phyloP scores from a whole-genome alignment of 164 flowering plant species.

The Protea cynaroides region DNA sequence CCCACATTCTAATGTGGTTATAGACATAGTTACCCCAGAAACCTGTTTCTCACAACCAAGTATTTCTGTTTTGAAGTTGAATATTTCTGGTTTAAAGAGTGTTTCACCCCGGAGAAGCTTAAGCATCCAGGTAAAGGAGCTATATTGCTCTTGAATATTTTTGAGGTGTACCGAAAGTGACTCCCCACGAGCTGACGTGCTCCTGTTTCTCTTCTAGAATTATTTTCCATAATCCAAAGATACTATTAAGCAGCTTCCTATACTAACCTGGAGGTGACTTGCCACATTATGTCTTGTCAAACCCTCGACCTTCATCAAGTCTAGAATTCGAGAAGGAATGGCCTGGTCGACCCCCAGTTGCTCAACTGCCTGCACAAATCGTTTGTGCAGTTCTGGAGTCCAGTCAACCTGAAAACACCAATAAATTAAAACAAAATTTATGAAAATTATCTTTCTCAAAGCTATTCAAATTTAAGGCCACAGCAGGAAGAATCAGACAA shows the following conservation, averaged over 20 bases:
- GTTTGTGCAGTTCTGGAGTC: constrained; percentile 77
- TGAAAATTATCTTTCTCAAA: background rate
- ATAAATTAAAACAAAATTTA: background rate
- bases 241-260: background rate
- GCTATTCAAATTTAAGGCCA: background rate
- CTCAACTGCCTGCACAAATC: constrained; percentile 75
- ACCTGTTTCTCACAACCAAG: too few species aligned
- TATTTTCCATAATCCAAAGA: background rate
- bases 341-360: constrained; percentile 81
- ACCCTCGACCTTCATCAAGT: constrained; percentile 79
- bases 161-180: too few species aligned
- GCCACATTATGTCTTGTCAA: constrained; percentile 86
- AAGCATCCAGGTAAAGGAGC: too few species aligned
- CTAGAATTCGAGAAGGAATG: constrained; percentile 76
- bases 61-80: too few species aligned
- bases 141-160: too few species aligned
- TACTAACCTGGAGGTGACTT: constrained; percentile 79
- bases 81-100: too few species aligned
- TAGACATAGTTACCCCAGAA: too few species aligned
- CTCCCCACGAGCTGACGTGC: too few species aligned
- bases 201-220: too few species aligned
- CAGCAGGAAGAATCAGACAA: background rate
- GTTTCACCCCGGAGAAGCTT: too few species aligned
- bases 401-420: constrained; percentile 64
- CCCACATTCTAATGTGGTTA: too few species aligned